These are phyloP conservation scores for Phytophthora meadii DNA, from an alignment of 352 stramenopile genomes.

Conservation along the genomic window DNA sequence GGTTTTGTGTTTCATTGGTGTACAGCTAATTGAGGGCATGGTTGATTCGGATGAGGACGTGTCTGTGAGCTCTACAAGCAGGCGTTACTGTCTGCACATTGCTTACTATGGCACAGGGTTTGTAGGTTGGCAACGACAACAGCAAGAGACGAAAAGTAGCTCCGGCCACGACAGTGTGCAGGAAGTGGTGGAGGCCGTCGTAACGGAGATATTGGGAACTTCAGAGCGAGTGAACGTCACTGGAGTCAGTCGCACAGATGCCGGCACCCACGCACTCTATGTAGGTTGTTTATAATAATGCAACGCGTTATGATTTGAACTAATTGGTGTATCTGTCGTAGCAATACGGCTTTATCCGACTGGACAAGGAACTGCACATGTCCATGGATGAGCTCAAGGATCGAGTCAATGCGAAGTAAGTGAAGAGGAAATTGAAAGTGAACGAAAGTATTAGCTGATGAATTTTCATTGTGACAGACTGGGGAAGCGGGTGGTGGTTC, in stretches of 20 bases:
- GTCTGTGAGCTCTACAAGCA: conserved; percentile 25
- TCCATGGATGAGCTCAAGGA: conserved; percentile 51
- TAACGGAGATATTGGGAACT: conserved; percentile 58
- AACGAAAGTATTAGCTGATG: conserved; percentile 1
- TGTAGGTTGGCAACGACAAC: conserved; percentile 85
- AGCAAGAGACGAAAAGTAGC: conserved; percentile 61
- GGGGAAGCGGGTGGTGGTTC: conserved; percentile 51
- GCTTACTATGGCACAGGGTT: conserved; percentile 81
- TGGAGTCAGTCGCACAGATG: conserved; percentile 84
- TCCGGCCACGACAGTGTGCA: conserved; percentile 75
- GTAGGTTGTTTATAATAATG: conserved; percentile 36
- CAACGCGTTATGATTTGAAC: background rate
- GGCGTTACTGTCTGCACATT: conserved; percentile 76
- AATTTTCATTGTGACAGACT: conserved; percentile 32
- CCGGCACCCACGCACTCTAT: conserved; percentile 85
- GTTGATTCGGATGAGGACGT: conserved; percentile 2
- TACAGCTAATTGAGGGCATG: conserved; percentile 6
- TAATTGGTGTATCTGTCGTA: conserved; percentile 36
- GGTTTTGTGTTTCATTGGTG: conserved; percentile 24
- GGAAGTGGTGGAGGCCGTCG: conserved; percentile 75
- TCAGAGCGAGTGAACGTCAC: conserved; percentile 79
- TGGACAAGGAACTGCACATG: conserved; percentile 50
- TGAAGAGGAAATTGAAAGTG: background rate
- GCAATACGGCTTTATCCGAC: conserved; percentile 87
- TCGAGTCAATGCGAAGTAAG: conserved; percentile 63